These are phyloP conservation scores for Termitomyces bulborhizus DNA, from an alignment of 768 basidiomycete genomes.

Conservation along the genomic window DNA sequence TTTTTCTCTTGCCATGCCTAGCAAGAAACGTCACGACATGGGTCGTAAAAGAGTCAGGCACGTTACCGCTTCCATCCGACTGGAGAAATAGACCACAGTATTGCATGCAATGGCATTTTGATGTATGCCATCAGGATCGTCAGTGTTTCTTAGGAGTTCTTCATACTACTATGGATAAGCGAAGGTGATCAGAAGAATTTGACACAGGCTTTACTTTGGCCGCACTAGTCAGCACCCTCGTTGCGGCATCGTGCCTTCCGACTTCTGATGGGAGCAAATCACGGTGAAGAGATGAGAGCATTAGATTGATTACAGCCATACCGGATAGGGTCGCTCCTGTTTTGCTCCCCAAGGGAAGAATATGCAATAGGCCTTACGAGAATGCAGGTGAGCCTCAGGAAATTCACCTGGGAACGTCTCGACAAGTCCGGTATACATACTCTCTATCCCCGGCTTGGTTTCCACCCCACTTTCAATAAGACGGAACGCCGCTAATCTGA, in stretches of 20 bases:
- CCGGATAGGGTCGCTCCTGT: constrained; percentile 71
- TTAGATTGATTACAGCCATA: constrained; percentile 28
- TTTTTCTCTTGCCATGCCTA: constrained; percentile 87
- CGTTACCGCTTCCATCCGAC: constrained; percentile 83
- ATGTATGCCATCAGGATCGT: constrained; percentile 52
- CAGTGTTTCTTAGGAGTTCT: constrained; percentile 55
- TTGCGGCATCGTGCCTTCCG: constrained; percentile 60
- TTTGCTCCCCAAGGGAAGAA: constrained; percentile 79
- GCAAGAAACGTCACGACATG: constrained; percentile 22
- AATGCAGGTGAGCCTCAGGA: constrained; percentile 15
- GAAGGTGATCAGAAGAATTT: constrained; percentile 11
- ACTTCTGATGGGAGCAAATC: constrained; percentile 39
- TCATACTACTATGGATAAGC: constrained; percentile 51
- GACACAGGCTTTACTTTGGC: constrained; percentile 51
- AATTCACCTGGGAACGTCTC: constrained; percentile 15
- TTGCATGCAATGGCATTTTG: constrained; percentile 60
- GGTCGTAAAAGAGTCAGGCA: constrained; percentile 24
- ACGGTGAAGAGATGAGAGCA: constrained; percentile 8
- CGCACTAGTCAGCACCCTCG: constrained; percentile 62
- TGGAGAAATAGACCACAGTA: constrained; percentile 65
- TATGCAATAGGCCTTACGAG: constrained; percentile 59
- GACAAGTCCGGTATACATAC: constrained; percentile 36
- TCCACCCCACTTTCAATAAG: constrained; percentile 80
- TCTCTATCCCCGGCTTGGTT: constrained; percentile 61
- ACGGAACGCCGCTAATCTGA: constrained; percentile 77